phyloP scores from a whole-genome alignment of 176 grass and related monocot genomes.

The Avena sativa region DNA sequence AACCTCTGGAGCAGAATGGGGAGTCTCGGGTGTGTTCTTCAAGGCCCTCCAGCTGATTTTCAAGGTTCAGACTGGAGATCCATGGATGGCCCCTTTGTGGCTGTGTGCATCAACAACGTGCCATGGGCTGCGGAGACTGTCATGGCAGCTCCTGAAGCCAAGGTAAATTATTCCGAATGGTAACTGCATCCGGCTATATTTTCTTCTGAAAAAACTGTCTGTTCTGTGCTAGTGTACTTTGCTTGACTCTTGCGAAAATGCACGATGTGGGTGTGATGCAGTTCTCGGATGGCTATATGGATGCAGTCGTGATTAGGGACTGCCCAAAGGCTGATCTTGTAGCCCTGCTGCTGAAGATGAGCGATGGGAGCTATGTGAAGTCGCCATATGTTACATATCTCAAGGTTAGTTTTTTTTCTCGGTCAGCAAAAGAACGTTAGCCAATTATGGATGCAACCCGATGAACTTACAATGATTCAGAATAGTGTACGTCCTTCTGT shows the following conservation, averaged over 20 bases:
- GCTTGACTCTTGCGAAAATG: background rate
- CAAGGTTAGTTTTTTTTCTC: slow-evolving; percentile 44
- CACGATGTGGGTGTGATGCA: slow-evolving; percentile 35
- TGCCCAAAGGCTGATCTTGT: slow-evolving; percentile 72
- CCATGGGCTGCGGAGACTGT: slow-evolving; percentile 66
- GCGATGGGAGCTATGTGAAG: slow-evolving; percentile 77
- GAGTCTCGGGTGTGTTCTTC: slow-evolving; percentile 44
- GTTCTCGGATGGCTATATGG: slow-evolving; percentile 93
- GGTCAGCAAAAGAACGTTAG: too few relatives aligned
- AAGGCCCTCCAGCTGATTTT: slow-evolving; percentile 47
- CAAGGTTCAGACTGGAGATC: slow-evolving; percentile 62
- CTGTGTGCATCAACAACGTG: slow-evolving; percentile 80
- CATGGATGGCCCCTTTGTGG: slow-evolving; percentile 75
- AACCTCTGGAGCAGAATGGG: slow-evolving; percentile 23
- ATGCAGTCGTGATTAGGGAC: slow-evolving; percentile 63
- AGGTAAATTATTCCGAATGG: slow-evolving; percentile 38
- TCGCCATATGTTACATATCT: slow-evolving; percentile 74
- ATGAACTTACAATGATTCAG: too few relatives aligned
- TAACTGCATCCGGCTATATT: background rate
- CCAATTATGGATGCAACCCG: too few relatives aligned
- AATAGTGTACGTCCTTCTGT: too few relatives aligned
- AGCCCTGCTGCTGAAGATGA: slow-evolving; percentile 64
- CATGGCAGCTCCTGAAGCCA: slow-evolving; percentile 74
- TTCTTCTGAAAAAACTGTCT: background rate
- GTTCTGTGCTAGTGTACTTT: slow-evolving; percentile 1